phyloP scores from a whole-genome alignment of 305 asterid species.

The Rubia occidens region DNA sequence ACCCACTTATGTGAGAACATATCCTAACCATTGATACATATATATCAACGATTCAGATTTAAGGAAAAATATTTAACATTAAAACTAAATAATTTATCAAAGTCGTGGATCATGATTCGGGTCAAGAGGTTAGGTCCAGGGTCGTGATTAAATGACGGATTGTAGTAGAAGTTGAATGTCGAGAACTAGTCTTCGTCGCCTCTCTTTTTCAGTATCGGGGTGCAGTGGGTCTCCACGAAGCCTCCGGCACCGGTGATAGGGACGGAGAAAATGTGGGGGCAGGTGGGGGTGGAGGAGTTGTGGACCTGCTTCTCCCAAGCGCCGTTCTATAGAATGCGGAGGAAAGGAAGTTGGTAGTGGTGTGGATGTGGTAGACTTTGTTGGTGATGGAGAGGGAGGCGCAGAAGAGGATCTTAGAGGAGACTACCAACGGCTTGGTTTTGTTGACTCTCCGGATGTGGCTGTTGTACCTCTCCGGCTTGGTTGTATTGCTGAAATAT shows the following conservation, averaged over 20 bases:
- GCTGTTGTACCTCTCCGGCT: constrained; percentile 75
- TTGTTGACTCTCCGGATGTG: constrained; percentile 72
- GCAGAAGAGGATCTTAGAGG: constrained; percentile 72
- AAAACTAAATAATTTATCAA: too few relatives aligned
- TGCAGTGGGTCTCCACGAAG: constrained; percentile 71
- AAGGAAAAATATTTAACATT: too few relatives aligned
- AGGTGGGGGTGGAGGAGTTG: constrained; percentile 70
- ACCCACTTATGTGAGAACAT: too few relatives aligned
- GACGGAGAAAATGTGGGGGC: constrained; percentile 63
- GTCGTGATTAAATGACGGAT: constrained; percentile 56
- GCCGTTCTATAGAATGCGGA: constrained; percentile 67
- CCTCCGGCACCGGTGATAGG: constrained; percentile 88
- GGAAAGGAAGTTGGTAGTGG: constrained; percentile 48
- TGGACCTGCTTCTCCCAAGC: constrained; percentile 77
- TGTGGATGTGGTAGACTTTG: constrained; percentile 30
- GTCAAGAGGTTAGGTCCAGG: neutral
- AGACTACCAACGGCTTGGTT: constrained; percentile 68
- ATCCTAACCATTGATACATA: too few relatives aligned
- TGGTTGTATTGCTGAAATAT: constrained; percentile 53
- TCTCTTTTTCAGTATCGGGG: constrained; percentile 59
- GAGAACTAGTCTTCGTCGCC: constrained; percentile 77
- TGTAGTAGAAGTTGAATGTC: constrained; percentile 84
- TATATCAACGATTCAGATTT: too few relatives aligned
- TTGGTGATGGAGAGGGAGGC: constrained; percentile 31
- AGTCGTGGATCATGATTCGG: too few relatives aligned